These are phyloP conservation scores for Zygoascus flipseniorum DNA, from an alignment of 805 yeast species.

Conservation along the genomic window DNA sequence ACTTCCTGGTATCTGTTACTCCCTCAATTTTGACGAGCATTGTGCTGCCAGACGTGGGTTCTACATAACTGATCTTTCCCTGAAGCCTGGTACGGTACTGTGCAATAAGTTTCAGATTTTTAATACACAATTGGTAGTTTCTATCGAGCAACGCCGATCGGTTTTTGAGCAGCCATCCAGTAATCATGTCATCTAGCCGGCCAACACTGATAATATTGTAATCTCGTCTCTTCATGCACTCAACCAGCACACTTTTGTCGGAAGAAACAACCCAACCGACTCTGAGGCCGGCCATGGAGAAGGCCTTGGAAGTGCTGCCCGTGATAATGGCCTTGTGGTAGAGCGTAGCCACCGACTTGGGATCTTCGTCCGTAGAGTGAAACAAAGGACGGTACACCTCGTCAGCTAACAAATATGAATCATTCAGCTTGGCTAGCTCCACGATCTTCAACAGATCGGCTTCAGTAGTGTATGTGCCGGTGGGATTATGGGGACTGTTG, in stretches of 20 bases:
- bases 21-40: conserved; percentile 34
- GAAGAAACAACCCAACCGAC: conserved; percentile 44
- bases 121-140: conserved; percentile 33
- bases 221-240: conserved; percentile 36
- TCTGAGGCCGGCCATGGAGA: conserved; percentile 44
- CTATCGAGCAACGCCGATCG: conserved; percentile 31
- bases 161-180: conserved; percentile 36
- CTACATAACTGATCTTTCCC: conserved; percentile 33
- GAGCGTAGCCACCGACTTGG: conserved; percentile 35
- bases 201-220: conserved; percentile 45
- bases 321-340: conserved; percentile 39
- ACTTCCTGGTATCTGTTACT: conserved; percentile 25
- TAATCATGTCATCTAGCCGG: conserved; percentile 38
- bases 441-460: conserved; percentile 30
- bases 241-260: conserved; percentile 26
- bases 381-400: conserved; percentile 49
- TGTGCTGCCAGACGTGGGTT: conserved; percentile 43
- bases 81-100: conserved; percentile 27
- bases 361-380: conserved; percentile 30
- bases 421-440: conserved; percentile 29
- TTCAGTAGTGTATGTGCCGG: conserved; percentile 36
- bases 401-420: conserved; percentile 37
- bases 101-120: conserved; percentile 32
- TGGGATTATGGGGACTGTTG: conserved; percentile 44
- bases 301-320: conserved; percentile 47